Conservation (phyloP, 495 filamentous ascomycete species). For the Penicillium angulare region DNA sequence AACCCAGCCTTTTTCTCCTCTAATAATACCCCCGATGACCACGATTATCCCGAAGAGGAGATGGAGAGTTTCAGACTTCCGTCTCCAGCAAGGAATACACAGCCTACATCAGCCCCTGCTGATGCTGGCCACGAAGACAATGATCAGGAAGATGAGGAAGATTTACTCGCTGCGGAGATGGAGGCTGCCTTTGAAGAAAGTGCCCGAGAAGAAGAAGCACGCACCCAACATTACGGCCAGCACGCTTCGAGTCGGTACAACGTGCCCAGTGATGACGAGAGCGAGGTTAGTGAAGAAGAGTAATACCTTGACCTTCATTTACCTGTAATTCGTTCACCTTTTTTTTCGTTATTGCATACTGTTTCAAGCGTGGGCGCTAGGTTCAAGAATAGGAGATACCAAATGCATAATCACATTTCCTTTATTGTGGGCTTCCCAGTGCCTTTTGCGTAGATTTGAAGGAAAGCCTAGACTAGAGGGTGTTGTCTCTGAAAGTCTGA, state of each 20-base stretch:
- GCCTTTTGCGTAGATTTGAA: too few species aligned
- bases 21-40: slow-evolving; percentile 38
- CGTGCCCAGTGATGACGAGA: slow-evolving; percentile 46
- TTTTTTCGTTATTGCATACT: slow-evolving; percentile 13
- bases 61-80: slow-evolving; percentile 42
- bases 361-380: slow-evolving; percentile 15
- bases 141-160: slow-evolving; percentile 42
- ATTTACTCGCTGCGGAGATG: slow-evolving; percentile 46
- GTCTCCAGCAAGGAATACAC: slow-evolving; percentile 33
- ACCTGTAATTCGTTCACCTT: not conserved
- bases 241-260: slow-evolving; percentile 30
- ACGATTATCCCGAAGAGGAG: slow-evolving; percentile 41
- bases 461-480: too few species aligned
- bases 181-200: slow-evolving; percentile 49
- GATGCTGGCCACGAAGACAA: slow-evolving; percentile 17
- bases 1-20: slow-evolving; percentile 45
- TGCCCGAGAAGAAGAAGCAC: slow-evolving; percentile 38
- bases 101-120: slow-evolving; percentile 6
- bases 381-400: slow-evolving; percentile 14
- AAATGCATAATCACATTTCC: slow-evolving; percentile 2
- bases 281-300: slow-evolving; percentile 51
- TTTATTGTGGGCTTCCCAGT: not conserved
- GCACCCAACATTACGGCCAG: slow-evolving; percentile 32
- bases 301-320: slow-evolving; percentile 19
- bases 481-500: too few species aligned